A percentile compares a stretch with the other conserved stretches of the same genome.
Conservation (phyloP, 345 rosid genomes). For the Populus nigra region DNA sequence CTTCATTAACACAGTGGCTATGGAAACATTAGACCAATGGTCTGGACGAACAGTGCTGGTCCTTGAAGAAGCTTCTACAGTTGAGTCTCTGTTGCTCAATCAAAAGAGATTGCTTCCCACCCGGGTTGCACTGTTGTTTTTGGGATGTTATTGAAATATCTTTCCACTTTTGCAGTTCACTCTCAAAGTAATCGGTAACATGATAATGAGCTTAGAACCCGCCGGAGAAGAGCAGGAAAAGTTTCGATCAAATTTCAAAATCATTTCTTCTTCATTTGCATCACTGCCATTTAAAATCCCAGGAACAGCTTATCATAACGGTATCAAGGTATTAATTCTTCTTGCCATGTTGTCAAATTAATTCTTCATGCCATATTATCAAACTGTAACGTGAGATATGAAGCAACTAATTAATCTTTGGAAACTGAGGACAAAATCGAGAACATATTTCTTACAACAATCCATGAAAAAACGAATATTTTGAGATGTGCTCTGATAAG, state of each 20-base stretch:
- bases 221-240: conserved; percentile 55
- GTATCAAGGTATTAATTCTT: conserved; percentile 43
- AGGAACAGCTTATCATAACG: conserved; percentile 56
- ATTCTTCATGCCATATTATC: no score
- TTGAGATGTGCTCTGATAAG: neutral
- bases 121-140: neutral
- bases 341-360: neutral
- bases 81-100: conserved; percentile 25
- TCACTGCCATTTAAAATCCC: conserved; percentile 65
- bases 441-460: neutral
- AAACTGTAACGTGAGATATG: no score
- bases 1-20: conserved; percentile 49
- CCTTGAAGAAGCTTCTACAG: conserved; percentile 73
- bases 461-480: no score
- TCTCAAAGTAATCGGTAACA: conserved; percentile 63
- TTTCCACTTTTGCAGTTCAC: conserved; percentile 48
- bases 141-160: neutral
- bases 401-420: neutral
- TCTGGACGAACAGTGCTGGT: conserved; percentile 35
- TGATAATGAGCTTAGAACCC: conserved; percentile 74
- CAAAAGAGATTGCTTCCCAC: neutral
- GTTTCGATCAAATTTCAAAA: conserved; percentile 57
- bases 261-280: conserved; percentile 64
- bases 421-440: no score
- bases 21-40: conserved; percentile 55